phyloP scores from a whole-genome alignment of 768 basidiomycete species.

The Trametes cingulata region DNA sequence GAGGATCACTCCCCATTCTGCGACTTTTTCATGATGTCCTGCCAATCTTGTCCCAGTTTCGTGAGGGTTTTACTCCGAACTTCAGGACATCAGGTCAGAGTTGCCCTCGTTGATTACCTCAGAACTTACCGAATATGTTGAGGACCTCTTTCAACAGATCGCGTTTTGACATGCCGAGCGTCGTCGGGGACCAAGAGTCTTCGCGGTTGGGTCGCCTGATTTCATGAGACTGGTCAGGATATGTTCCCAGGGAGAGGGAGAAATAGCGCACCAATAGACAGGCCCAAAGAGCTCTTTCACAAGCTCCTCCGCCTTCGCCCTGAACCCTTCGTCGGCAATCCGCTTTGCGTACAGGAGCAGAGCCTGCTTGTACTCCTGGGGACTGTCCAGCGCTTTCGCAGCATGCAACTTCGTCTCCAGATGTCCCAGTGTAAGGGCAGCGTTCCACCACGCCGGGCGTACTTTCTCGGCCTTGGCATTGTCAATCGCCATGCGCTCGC shows the following conservation, averaged over 20 bases:
- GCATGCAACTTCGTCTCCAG: slow-evolving; percentile 82
- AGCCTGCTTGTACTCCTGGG: slow-evolving; percentile 80
- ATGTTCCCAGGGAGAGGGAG: not conserved
- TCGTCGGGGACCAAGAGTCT: slow-evolving; percentile 68
- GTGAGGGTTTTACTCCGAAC: slow-evolving; percentile 75
- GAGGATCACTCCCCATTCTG: slow-evolving; percentile 28
- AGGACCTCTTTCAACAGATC: slow-evolving; percentile 84
- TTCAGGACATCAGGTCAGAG: slow-evolving; percentile 30
- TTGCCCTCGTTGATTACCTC: not conserved
- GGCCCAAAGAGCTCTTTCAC: slow-evolving; percentile 90
- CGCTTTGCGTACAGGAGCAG: slow-evolving; percentile 77
- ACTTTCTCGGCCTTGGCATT: slow-evolving; percentile 37
- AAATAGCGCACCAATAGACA: slow-evolving; percentile 72
- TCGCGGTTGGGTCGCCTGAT: slow-evolving; percentile 65
- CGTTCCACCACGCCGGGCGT: slow-evolving; percentile 77
- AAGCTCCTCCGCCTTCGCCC: slow-evolving; percentile 87
- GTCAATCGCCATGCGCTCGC: slow-evolving; percentile 26
- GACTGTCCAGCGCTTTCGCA: slow-evolving; percentile 73
- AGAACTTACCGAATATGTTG: slow-evolving; percentile 67
- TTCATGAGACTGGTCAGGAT: slow-evolving; percentile 1
- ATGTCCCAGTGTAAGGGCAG: slow-evolving; percentile 84
- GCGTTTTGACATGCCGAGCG: slow-evolving; percentile 75
- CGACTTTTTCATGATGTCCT: slow-evolving; percentile 73
- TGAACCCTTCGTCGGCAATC: slow-evolving; percentile 88
- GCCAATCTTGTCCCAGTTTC: slow-evolving; percentile 79